Evolutionary conservation across 495 filamentous ascomycete species (phyloP).

Genomic region (Chlorociboria aeruginascens): DNA sequence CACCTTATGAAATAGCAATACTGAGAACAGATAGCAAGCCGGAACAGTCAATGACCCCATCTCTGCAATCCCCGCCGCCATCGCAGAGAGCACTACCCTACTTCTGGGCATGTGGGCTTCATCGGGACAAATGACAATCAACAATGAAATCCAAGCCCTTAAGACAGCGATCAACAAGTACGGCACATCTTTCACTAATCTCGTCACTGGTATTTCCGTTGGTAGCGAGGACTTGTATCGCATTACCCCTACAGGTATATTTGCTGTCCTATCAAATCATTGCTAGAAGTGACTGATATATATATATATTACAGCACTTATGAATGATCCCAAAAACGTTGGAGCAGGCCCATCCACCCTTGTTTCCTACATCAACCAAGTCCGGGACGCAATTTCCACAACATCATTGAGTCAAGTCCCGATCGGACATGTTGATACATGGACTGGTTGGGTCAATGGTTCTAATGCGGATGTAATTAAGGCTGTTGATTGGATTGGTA

Average conservation of each 20-base stretch:
- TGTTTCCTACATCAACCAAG: constrained; percentile 52
- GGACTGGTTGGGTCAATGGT: constrained; percentile 68
- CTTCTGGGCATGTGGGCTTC: constrained; percentile 71
- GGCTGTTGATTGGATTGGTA: constrained; percentile 62
- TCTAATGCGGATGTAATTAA: constrained; percentile 58
- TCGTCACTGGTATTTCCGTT: constrained; percentile 75
- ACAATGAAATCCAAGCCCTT: constrained; percentile 58
- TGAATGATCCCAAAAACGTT: constrained; percentile 23
- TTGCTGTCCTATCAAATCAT: constrained; percentile 16
- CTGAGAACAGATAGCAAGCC: constrained; percentile 24
- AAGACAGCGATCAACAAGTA: constrained; percentile 48
- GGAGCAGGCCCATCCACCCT: constrained; percentile 47
- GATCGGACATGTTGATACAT: constrained; percentile 85
- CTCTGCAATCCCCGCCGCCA: constrained; percentile 64
- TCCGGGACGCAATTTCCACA: constrained; percentile 41
- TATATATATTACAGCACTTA: too few species aligned
- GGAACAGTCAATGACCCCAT: constrained; percentile 44
- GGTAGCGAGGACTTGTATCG: constrained; percentile 87
- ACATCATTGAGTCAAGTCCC: constrained; percentile 40
- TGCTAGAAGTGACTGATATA: too few species aligned
- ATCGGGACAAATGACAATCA: constrained; percentile 45
- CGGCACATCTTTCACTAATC: constrained; percentile 43
- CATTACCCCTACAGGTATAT: constrained; percentile 41
- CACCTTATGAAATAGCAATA: background rate
- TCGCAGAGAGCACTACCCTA: constrained; percentile 55